Conservation (phyloP, 2,329 filamentous ascomycete species). For the Alternaria solani region DNA sequence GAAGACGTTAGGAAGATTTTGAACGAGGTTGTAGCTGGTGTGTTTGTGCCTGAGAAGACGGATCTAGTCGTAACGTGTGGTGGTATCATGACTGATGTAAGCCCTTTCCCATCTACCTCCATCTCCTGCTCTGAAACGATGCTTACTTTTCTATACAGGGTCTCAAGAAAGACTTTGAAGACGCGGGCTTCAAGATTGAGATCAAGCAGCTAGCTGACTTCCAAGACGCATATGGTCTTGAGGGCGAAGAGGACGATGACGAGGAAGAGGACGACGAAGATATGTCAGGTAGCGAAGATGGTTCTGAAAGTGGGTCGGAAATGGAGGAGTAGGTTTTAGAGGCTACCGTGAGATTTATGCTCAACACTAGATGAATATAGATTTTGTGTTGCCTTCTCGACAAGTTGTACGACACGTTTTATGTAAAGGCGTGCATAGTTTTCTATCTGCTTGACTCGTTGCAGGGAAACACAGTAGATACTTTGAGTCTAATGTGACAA, state of each 20-base stretch:
- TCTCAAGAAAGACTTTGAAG: slow-evolving; percentile 76
- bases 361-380: not conserved
- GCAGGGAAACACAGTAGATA: not conserved
- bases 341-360: not conserved
- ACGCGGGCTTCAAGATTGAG: slow-evolving; percentile 79
- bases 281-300: slow-evolving; percentile 59
- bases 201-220: slow-evolving; percentile 79
- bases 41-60: slow-evolving; percentile 81
- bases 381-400: not conserved
- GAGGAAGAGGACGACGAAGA: slow-evolving; percentile 61
- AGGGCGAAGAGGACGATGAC: slow-evolving; percentile 67
- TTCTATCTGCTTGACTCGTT: not conserved
- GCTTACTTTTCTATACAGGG: slow-evolving; percentile 58
- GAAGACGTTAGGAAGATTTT: slow-evolving; percentile 81
- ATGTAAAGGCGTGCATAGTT: not conserved
- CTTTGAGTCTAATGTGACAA: not conserved
- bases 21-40: slow-evolving; percentile 75
- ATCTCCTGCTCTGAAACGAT: slow-evolving; percentile 3
- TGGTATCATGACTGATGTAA: slow-evolving; percentile 82
- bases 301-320: slow-evolving; percentile 34
- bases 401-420: not conserved
- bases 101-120: slow-evolving; percentile 41
- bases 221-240: slow-evolving; percentile 87
- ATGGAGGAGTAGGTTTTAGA: slow-evolving; percentile 31
- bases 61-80: slow-evolving; percentile 91